These are phyloP conservation scores for Aschersonia sp. DNA, from an alignment of 2,329 filamentous ascomycete genomes.

Conservation along the genomic window DNA sequence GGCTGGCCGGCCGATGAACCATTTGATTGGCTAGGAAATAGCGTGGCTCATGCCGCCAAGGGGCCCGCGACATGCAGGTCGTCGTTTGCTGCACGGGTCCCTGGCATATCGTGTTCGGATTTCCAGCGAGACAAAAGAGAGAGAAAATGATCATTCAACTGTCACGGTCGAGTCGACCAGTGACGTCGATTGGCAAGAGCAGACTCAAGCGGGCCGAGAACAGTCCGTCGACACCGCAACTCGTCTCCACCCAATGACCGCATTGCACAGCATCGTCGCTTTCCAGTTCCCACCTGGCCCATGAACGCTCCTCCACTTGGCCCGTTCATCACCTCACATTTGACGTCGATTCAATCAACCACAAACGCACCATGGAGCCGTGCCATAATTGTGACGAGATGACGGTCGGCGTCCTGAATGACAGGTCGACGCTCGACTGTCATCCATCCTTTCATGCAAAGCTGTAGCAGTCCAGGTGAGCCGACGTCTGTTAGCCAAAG, in stretches of 20 bases:
- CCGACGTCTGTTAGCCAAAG: too few relatives aligned
- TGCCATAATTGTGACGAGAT: neutral
- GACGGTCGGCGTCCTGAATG: too few relatives aligned
- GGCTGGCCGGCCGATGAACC: neutral
- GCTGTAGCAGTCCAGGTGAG: too few relatives aligned
- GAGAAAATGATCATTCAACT: too few relatives aligned
- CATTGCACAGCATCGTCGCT: slow-evolving; percentile 4
- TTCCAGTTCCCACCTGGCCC: neutral
- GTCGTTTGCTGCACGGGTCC: too few relatives aligned
- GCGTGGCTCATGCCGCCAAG: neutral
- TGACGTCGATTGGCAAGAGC: slow-evolving; percentile 4
- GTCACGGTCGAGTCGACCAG: neutral
- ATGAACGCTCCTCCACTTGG: neutral
- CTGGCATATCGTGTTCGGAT: neutral
- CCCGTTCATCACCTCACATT: neutral
- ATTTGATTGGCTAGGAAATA: neutral
- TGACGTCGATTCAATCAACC: neutral
- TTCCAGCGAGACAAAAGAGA: too few relatives aligned
- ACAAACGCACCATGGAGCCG: neutral
- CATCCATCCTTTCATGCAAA: too few relatives aligned
- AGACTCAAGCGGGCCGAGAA: neutral
- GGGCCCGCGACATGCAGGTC: neutral
- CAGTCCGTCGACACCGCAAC: neutral
- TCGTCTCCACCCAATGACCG: neutral
- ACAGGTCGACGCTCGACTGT: too few relatives aligned